Percentiles rank a stretch among this genome's conserved stretches.
Conservation (phyloP, 345 rosid genomes). For the Fremontodendron californicum region DNA sequence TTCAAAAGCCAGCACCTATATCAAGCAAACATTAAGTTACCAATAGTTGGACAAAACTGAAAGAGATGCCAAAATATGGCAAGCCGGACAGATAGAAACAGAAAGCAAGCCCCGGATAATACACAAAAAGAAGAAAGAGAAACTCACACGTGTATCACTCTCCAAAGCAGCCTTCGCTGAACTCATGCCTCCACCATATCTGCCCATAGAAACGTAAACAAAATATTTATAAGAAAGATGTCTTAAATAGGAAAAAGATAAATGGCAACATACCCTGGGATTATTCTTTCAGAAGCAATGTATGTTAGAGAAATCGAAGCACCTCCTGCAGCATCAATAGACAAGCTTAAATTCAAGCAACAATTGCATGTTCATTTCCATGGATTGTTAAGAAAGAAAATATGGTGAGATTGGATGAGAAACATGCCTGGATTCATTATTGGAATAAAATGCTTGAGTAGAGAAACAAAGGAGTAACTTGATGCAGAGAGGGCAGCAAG, state of each 20-base stretch:
- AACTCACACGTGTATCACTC: conserved; percentile 53
- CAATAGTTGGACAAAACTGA: not conserved
- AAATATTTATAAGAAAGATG: not conserved
- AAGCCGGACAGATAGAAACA: not conserved
- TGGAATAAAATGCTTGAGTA: conserved; percentile 82
- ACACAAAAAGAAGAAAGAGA: not conserved
- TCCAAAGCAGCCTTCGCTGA: conserved; percentile 69
- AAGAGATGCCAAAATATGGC: not conserved
- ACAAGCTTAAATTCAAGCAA: not conserved
- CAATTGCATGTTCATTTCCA: not conserved
- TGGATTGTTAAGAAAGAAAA: not conserved
- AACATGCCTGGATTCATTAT: conserved; percentile 85
- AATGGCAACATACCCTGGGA: conserved; percentile 35
- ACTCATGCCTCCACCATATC: conserved; percentile 73
- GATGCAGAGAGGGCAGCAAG: conserved; percentile 94
- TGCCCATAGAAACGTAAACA: conserved; percentile 9
- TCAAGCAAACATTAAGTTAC: not conserved
- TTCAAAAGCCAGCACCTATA: conserved; percentile 82
- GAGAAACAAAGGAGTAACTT: conserved; percentile 86
- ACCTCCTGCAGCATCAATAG: conserved; percentile 42
- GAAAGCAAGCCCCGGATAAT: not conserved
- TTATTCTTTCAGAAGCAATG: conserved; percentile 45
- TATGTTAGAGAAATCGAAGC: conserved; percentile 55
- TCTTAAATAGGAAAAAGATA: not conserved
- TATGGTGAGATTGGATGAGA: not conserved